Percentiles rank a stretch among this genome's conserved stretches.
These are phyloP conservation scores for Metschnikowia dekortorum DNA, from an alignment of 805 yeast genomes.

Conservation along the genomic window DNA sequence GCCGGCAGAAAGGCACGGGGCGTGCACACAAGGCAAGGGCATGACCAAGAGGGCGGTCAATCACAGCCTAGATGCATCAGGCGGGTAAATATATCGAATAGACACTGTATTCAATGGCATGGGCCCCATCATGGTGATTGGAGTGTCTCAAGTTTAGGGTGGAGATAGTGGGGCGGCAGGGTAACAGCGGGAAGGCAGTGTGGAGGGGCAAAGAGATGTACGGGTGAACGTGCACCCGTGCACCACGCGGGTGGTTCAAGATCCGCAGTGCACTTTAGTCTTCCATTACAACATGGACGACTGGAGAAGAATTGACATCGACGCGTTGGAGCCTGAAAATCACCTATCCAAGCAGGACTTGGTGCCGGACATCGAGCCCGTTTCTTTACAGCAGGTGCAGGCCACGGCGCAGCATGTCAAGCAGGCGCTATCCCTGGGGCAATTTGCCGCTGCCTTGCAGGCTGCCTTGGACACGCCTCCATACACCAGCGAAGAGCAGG, in stretches of 20 bases:
- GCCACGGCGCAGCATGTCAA: conserved; percentile 56
- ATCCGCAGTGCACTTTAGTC: background rate
- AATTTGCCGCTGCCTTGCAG: conserved; percentile 61
- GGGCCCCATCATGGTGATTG: no score
- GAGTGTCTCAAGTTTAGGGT: no score
- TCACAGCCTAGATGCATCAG: no score
- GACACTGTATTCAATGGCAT: no score
- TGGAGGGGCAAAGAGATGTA: no score
- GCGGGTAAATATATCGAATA: no score
- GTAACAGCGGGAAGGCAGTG: no score
- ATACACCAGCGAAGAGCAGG: conserved; percentile 63
- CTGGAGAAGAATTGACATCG: conserved; percentile 95
- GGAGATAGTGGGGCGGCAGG: no score
- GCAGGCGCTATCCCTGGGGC: conserved; percentile 64
- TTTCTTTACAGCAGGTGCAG: conserved; percentile 47
- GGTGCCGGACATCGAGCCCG: conserved; percentile 47
- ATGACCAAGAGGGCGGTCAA: no score
- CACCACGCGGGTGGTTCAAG: background rate
- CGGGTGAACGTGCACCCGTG: background rate
- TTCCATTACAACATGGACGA: conserved; percentile 45
- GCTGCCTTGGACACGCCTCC: conserved; percentile 72
- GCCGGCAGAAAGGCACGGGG: no score
- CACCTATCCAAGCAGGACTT: conserved; percentile 62
- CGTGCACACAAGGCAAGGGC: no score
- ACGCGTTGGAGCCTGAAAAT: conserved; percentile 81